These are phyloP conservation scores for Boletellus ananiceps DNA, from an alignment of 768 basidiomycete species.

Conservation along the genomic window DNA sequence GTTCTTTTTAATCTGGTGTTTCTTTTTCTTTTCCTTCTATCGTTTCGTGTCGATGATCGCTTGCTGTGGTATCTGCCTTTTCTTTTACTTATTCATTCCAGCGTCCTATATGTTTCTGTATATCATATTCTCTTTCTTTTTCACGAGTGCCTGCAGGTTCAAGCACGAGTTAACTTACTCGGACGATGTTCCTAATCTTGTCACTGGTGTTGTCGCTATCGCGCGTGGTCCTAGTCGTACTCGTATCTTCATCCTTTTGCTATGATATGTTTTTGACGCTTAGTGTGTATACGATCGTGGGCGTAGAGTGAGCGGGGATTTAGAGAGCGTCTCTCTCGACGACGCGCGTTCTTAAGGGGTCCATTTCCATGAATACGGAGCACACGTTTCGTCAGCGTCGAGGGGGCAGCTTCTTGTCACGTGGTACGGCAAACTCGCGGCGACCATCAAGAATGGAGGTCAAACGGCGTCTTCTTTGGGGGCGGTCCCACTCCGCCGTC, in stretches of 20 bases:
- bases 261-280: conserved; percentile 14
- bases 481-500: no score
- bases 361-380: no score
- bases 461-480: no score
- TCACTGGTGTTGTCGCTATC: conserved; percentile 7
- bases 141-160: conserved; percentile 23
- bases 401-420: no score
- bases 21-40: background rate
- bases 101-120: conserved; percentile 19
- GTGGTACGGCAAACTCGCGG: no score
- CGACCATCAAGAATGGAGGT: no score
- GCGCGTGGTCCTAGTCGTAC: conserved; percentile 9
- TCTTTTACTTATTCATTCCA: conserved; percentile 6
- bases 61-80: background rate
- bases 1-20: background rate
- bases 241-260: conserved; percentile 1
- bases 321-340: no score
- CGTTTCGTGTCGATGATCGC: background rate
- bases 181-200: conserved; percentile 28
- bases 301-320: no score
- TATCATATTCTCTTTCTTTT: conserved; percentile 13
- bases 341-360: no score
- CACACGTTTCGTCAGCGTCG: no score
- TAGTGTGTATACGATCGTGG: background rate
- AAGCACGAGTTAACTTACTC: conserved; percentile 30